Percentiles rank a stretch among this genome's conserved stretches.
These are phyloP conservation scores for Sarocladium oryzae DNA, from an alignment of 2,329 filamentous ascomycete genomes.

Conservation along the genomic window DNA sequence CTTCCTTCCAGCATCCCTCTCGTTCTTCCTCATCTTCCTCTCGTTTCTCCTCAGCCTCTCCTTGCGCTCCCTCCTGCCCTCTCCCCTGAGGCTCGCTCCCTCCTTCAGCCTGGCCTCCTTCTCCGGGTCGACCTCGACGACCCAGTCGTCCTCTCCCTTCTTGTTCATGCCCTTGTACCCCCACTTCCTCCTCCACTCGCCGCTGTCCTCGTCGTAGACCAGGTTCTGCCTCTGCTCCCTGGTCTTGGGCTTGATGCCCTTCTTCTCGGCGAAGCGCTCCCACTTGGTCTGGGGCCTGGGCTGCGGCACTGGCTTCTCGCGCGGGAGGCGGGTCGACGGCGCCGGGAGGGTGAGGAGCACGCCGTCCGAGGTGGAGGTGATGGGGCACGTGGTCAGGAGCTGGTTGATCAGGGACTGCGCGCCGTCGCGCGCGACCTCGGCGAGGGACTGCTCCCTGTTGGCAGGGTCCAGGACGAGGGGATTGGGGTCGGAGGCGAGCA, in stretches of 20 bases:
- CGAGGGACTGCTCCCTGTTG: conserved; percentile 60
- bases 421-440: conserved; percentile 74
- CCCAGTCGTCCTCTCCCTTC: conserved; percentile 74
- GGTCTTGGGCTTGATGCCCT: conserved; percentile 88
- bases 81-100: conserved; percentile 54
- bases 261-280: conserved; percentile 94
- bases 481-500: conserved; percentile 83
- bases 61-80: conserved; percentile 56
- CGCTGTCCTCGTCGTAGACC: conserved; percentile 74
- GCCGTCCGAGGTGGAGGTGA: conserved; percentile 60
- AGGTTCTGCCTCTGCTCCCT: conserved; percentile 68
- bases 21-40: conserved; percentile 61
- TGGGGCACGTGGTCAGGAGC: conserved; percentile 79
- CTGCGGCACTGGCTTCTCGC: conserved; percentile 84
- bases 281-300: conserved; percentile 84
- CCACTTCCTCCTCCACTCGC: conserved; percentile 92
- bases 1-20: conserved; percentile 32
- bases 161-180: conserved; percentile 90
- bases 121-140: conserved; percentile 71
- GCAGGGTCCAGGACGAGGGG: conserved; percentile 55
- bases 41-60: conserved; percentile 69
- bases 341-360: conserved; percentile 75
- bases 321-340: conserved; percentile 65
- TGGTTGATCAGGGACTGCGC: conserved; percentile 92
- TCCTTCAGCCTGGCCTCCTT: conserved; percentile 58